Evolutionary conservation across 177 flowering plant species (phyloP).

Genomic region (Vitis hybrid): DNA sequence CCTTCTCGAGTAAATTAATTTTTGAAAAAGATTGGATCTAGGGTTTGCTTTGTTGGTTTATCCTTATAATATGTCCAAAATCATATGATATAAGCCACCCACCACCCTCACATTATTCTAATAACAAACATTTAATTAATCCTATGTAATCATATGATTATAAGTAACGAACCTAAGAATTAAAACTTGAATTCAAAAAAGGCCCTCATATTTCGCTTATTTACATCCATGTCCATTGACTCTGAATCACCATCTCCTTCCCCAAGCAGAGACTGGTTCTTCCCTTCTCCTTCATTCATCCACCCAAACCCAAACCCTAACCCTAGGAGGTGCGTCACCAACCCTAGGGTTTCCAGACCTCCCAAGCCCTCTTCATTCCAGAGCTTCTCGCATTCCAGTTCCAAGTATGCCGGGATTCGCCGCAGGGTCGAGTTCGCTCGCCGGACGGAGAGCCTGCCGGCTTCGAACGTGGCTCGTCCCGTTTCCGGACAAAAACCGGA

Average conservation of each 20-base stretch:
- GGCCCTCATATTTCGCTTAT: conserved; percentile 1
- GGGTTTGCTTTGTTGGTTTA: too few relatives aligned
- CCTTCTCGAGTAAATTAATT: too few relatives aligned
- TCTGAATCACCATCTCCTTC: conserved; percentile 30
- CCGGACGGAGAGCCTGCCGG: conserved; percentile 17
- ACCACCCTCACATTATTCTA: background rate
- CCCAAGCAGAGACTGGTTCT: conserved; percentile 70
- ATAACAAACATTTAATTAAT: background rate
- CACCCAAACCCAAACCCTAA: conserved; percentile 21
- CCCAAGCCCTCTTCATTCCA: conserved; percentile 24
- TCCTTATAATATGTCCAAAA: too few relatives aligned
- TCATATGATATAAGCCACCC: too few relatives aligned
- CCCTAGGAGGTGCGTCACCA: conserved; percentile 33
- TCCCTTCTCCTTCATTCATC: conserved; percentile 60
- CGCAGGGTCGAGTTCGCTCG: conserved; percentile 32
- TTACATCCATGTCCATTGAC: conserved; percentile 30
- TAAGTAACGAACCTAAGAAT: too few relatives aligned
- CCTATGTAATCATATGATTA: too few relatives aligned
- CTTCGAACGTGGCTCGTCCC: conserved; percentile 5
- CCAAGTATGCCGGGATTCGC: conserved; percentile 37
- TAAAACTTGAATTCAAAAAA: background rate
- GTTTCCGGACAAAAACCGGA: conserved; percentile 10
- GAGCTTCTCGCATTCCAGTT: conserved; percentile 12
- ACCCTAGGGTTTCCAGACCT: conserved; percentile 22
- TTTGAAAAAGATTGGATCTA: too few relatives aligned